Conservation (phyloP, 2,329 filamentous ascomycete species). For the Cercospora canescens region DNA sequence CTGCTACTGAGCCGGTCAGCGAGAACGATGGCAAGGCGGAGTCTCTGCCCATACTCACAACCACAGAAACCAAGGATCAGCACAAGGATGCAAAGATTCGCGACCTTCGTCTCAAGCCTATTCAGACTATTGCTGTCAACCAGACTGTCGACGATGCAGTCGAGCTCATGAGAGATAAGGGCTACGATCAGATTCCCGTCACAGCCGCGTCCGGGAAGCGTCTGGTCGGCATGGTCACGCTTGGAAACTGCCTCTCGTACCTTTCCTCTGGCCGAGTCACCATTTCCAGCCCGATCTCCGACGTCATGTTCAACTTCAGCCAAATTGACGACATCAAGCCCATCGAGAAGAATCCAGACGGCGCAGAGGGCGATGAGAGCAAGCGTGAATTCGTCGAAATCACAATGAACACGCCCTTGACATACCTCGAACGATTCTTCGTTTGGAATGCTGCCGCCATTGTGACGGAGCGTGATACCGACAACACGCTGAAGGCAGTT, state of each 20-base stretch:
- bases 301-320: conserved; percentile 96
- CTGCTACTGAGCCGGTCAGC: conserved; percentile 33
- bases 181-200: conserved; percentile 96
- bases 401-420: conserved; percentile 82
- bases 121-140: conserved; percentile 75
- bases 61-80: conserved; percentile 56
- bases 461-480: conserved; percentile 72
- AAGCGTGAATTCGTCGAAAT: conserved; percentile 84
- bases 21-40: conserved; percentile 15
- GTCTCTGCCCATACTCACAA: conserved; percentile 39
- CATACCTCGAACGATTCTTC: conserved; percentile 85
- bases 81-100: conserved; percentile 79
- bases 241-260: conserved; percentile 91
- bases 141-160: conserved; percentile 82
- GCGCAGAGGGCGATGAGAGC: conserved; percentile 43
- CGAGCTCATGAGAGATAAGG: conserved; percentile 97
- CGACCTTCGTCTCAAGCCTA: conserved; percentile 84
- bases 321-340: conserved; percentile 86
- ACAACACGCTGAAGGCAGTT: conserved; percentile 67
- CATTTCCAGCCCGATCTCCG: conserved; percentile 70
- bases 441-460: conserved; percentile 98
- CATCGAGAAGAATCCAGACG: conserved; percentile 68
- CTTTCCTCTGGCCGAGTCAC: conserved; percentile 81
- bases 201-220: conserved; percentile 65
- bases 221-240: conserved; percentile 88